A percentile compares a stretch with the other conserved stretches of the same genome.
These are phyloP conservation scores for Hymenoscyphus salicellus DNA, from an alignment of 2,329 filamentous ascomycete species.

Conservation along the genomic window DNA sequence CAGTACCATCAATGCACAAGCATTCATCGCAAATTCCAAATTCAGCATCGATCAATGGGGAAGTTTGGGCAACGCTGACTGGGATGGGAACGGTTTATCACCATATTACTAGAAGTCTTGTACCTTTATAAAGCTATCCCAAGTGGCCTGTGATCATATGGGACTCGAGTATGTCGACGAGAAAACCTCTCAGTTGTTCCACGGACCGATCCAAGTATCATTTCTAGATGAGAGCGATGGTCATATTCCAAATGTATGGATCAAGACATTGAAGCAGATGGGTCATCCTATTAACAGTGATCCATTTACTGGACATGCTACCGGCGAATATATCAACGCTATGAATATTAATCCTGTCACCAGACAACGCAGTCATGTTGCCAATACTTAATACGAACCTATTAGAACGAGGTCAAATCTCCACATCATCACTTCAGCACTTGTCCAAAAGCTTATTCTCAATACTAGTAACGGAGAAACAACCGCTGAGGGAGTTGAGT, in stretches of 20 bases:
- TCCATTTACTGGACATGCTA: constrained; percentile 39
- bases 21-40: constrained; percentile 24
- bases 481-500: constrained; percentile 17
- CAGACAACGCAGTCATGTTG: constrained; percentile 16
- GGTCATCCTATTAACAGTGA: constrained; percentile 27
- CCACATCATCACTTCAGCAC: constrained; percentile 77
- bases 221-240: constrained; percentile 43
- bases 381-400: constrained; percentile 17
- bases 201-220: constrained; percentile 19
- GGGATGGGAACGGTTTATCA: constrained; percentile 39
- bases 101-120: constrained; percentile 42
- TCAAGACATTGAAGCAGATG: constrained; percentile 43
- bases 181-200: constrained; percentile 3
- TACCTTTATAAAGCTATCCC: constrained; percentile 4
- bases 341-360: constrained; percentile 15
- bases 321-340: constrained; percentile 29
- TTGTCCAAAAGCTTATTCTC: constrained; percentile 71
- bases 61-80: constrained; percentile 41
- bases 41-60: constrained; percentile 41
- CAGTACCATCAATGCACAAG: constrained; percentile 38
- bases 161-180: constrained; percentile 12
- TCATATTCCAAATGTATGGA: constrained; percentile 52
- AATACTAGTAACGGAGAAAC: background rate
- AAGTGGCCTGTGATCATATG: constrained; percentile 6
- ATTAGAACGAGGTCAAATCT: constrained; percentile 52